Conservation (phyloP, 768 basidiomycete genomes). For the Leccinum olivaceopallidum region DNA sequence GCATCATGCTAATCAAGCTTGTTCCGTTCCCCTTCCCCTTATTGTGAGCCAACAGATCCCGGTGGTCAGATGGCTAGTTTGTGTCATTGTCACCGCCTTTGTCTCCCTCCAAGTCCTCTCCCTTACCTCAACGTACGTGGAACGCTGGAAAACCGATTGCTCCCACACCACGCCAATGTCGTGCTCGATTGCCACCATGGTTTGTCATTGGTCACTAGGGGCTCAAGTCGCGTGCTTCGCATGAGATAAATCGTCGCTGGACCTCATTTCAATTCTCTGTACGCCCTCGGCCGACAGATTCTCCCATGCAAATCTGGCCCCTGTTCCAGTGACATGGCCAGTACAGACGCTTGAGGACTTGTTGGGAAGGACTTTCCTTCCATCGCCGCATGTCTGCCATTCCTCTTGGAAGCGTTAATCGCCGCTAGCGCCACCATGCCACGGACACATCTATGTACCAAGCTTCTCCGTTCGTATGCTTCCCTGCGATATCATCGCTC, state of each 20-base stretch:
- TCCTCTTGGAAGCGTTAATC: conserved; percentile 32
- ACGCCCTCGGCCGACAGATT: conserved; percentile 14
- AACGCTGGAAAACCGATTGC: conserved; percentile 7
- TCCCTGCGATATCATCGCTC: conserved; percentile 32
- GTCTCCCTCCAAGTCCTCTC: background rate
- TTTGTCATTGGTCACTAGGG: conserved; percentile 19
- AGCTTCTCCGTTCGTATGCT: conserved; percentile 25
- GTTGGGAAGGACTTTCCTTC: conserved; percentile 22
- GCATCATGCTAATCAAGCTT: background rate
- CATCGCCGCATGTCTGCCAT: conserved; percentile 26
- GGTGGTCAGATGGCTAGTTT: background rate
- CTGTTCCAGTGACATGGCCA: conserved; percentile 11
- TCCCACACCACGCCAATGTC: conserved; percentile 30
- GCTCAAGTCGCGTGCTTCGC: conserved; percentile 21
- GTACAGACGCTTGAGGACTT: conserved; percentile 2
- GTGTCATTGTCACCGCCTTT: conserved; percentile 1
- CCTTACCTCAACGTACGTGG: conserved; percentile 4
- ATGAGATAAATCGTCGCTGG: conserved; percentile 14
- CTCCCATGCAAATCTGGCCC: conserved; percentile 30
- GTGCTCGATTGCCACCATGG: conserved; percentile 13
- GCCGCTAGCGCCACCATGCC: conserved; percentile 30
- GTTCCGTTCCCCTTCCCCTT: conserved; percentile 4
- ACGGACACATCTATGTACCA: conserved; percentile 19
- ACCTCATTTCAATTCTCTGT: conserved; percentile 11
- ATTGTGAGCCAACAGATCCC: conserved; percentile 6